Percentiles rank a stretch among this genome's conserved stretches.
Evolutionary conservation across 352 stramenopile genomes (phyloP).

Genomic region (Halophytophthora polymorphica): DNA sequence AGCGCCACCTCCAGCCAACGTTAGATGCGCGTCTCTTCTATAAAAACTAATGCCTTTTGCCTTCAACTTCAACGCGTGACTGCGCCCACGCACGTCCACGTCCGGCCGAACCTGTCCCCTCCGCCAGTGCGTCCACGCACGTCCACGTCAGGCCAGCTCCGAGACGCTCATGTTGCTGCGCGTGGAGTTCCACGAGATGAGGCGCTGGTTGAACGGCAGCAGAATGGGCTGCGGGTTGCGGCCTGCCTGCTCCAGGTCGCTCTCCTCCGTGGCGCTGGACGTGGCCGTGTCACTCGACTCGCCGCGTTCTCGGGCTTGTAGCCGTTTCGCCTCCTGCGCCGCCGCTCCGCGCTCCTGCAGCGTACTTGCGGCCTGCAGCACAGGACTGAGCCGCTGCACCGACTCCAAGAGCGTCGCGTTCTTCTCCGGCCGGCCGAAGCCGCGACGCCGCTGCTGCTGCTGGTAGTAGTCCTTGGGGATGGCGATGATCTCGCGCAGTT

Average conservation of each 20-base stretch:
- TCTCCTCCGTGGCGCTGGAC: slow-evolving; percentile 20
- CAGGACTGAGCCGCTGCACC: slow-evolving; percentile 32
- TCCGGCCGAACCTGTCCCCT: too few relatives aligned
- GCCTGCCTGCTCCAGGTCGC: slow-evolving; percentile 47
- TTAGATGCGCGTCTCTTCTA: too few relatives aligned
- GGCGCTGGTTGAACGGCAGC: slow-evolving; percentile 44
- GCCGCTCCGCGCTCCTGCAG: slow-evolving; percentile 23
- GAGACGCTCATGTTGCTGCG: slow-evolving; percentile 33
- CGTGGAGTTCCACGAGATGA: slow-evolving; percentile 28
- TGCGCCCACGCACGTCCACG: too few relatives aligned
- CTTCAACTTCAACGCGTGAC: too few relatives aligned
- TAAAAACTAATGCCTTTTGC: too few relatives aligned
- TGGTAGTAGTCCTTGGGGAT: slow-evolving; percentile 61
- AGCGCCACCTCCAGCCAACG: too few relatives aligned
- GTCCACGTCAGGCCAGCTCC: slow-evolving; percentile 15
- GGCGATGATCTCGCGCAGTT: slow-evolving; percentile 77
- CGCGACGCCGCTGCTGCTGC: slow-evolving; percentile 10
- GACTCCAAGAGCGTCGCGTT: slow-evolving; percentile 24
- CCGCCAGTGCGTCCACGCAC: too few relatives aligned
- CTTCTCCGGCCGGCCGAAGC: slow-evolving; percentile 9
- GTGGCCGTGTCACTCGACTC: slow-evolving; percentile 33
- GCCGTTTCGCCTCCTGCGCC: slow-evolving; percentile 16
- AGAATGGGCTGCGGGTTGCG: slow-evolving; percentile 55
- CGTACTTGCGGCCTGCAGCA: slow-evolving; percentile 28
- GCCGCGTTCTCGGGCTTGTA: slow-evolving; percentile 15